Percentiles rank a stretch among this genome's conserved stretches.
phyloP scores from a whole-genome alignment of 2,329 filamentous ascomycete genomes.

The Cladosporium sp. region DNA sequence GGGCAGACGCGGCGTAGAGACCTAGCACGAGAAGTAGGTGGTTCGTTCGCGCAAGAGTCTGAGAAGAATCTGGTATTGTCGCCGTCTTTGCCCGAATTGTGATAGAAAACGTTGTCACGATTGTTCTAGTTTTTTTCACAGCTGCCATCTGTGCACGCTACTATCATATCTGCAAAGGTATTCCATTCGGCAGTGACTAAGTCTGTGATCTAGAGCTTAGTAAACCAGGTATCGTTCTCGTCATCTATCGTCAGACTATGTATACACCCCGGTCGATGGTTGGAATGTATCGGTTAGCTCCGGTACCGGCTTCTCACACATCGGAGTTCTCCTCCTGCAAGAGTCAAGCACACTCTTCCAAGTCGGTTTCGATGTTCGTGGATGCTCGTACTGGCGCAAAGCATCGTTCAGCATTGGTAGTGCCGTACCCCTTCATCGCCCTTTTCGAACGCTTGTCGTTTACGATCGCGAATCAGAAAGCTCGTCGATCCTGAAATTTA shows the following conservation, averaged over 20 bases:
- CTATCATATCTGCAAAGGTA: not conserved
- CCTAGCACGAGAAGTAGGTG: not conserved
- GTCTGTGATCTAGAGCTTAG: not conserved
- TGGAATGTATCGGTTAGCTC: not conserved
- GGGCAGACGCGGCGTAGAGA: conserved; percentile 9
- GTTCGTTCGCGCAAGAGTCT: conserved; percentile 3
- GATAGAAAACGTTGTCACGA: not conserved
- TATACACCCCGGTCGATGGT: not conserved
- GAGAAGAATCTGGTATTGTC: not conserved
- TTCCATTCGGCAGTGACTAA: not conserved
- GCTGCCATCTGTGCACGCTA: not conserved
- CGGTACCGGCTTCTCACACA: conserved; percentile 1
- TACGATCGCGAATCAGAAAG: no score
- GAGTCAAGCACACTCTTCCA: no score
- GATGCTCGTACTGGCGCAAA: no score
- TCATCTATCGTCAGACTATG: not conserved
- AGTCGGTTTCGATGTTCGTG: no score
- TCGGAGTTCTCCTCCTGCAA: no score
- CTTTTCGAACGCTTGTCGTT: no score
- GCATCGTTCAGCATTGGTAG: no score
- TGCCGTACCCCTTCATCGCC: no score
- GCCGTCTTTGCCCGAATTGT: conserved; percentile 2
- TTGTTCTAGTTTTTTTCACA: not conserved
- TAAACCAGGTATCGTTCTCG: no score
- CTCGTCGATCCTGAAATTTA: no score